A percentile compares a stretch with the other conserved stretches of the same genome.
Evolutionary conservation across 2,329 filamentous ascomycete species (phyloP).

Genomic region (Fusarium subtropicale): DNA sequence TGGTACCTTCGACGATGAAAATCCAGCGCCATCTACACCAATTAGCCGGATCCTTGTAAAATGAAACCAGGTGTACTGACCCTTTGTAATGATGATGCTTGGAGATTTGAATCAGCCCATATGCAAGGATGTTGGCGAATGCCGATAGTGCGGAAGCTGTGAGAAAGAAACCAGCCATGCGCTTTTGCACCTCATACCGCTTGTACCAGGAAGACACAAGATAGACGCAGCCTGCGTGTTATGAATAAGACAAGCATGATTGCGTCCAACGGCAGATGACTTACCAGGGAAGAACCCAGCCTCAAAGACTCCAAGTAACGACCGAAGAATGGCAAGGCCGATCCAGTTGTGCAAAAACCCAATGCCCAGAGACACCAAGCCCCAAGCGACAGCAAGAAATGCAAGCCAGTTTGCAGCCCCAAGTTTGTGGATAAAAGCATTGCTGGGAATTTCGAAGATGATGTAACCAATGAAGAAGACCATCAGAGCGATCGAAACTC

Average conservation of each 20-base stretch:
- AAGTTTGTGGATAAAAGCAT: constrained; percentile 32
- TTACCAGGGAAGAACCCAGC: constrained; percentile 34
- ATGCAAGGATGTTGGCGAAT: constrained; percentile 34
- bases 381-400: constrained; percentile 25
- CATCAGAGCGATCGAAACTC: constrained; percentile 23
- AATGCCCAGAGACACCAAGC: constrained; percentile 26
- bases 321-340: constrained; percentile 17
- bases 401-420: constrained; percentile 36
- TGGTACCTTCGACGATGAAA: constrained; percentile 33
- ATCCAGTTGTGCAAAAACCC: constrained; percentile 28
- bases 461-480: constrained; percentile 40
- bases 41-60: fast-evolving
- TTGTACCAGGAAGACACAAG: constrained; percentile 32
- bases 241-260: neutral
- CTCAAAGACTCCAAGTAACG: constrained; percentile 28
- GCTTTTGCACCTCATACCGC: constrained; percentile 31
- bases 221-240: constrained; percentile 12
- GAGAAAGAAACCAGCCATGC: constrained; percentile 30
- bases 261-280: fast-evolving
- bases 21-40: constrained; percentile 29
- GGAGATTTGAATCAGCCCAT: constrained; percentile 26
- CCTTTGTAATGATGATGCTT: constrained; percentile 29
- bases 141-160: constrained; percentile 19
- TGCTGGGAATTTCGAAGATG: constrained; percentile 32
- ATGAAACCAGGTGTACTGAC: neutral